Base-by-base conservation (phyloP, 257 asterid species). In the Catharanthus roseus region DNA sequence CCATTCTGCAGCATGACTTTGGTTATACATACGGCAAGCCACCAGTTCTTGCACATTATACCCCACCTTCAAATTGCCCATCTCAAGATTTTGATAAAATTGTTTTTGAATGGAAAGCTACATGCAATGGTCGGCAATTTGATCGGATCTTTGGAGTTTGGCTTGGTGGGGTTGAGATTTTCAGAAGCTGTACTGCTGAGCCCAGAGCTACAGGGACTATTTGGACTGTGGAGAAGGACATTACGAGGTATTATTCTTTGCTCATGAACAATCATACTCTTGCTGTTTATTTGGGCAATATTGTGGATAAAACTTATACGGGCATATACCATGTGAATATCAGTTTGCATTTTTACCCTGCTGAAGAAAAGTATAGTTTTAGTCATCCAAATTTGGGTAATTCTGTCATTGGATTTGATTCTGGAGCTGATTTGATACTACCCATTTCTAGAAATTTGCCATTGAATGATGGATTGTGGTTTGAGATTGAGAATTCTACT, bases 111-210 rank as follows among this genome's bases (percentile, higher is more conserved):
- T 91, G 95, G 95, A 86, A 72, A 11, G 92, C 96, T 1, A 72
- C 81, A 0, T 62, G 86, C 84, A 81, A 82, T 67, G 97, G 97
- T 44, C 72, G 95, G 23, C 95, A 91, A 68, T 88, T 89, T 72
- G 97, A 89, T 67, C 60, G 97, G 4, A 89, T 89, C 36, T 89
- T 89, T 63, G 95, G 97, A 13, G 73, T 91, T 68, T 91, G 97
- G 97, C 79, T 89, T 23, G 77, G 91, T 58, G 97, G 97, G 72
- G 95, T 86, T 49, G 97, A 91, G 89, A 67, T 89, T 36, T 85
- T 91, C 41, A 76, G 97, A 39, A 87, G 96, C 79, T 91, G 96
- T 69, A 82, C 96, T n/a, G 96, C 95, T 13, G 97, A 91, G 78
- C 97, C 85, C 26, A 77, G 34, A 38, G 47, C 69, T 6, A 66